Evolutionary conservation across 495 filamentous ascomycete genomes (phyloP), one percentile per base, ranked within the genome.

Genomic region (Ascobolus immersus): DNA sequence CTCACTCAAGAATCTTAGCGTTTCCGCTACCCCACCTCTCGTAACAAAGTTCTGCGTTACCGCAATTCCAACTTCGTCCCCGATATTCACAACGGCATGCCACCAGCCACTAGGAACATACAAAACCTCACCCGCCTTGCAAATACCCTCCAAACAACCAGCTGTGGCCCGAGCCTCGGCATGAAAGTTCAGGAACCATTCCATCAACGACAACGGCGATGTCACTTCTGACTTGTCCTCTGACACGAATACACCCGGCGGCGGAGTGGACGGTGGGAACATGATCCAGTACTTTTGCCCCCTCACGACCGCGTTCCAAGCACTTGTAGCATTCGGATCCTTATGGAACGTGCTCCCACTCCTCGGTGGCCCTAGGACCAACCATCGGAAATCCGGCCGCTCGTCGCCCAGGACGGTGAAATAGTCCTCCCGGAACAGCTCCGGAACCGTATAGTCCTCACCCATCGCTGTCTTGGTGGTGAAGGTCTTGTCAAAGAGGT

Each of bases 261-360:
- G 76, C 6, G 70, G 65, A 44, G 68, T 17, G 61, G 65, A 19
- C 64, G 71, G 56, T 29, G 86, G 69, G 59, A 93, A 84, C 73
- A 80, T 90, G 40, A 96, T 89, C 86, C 86, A 96, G 57, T 94
- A 96, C 51, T 96, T 96, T 13, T 74, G 69, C 11, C 86, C 86
- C 34, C 72, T 63, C 21, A 96, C 51, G 11, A 94, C 82, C 0
- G 86, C 84, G 49, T 96, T 96, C 86, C 86, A 96, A 2, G 86
- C 86, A 41, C 75, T 82, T 15, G 62, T 64, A 1, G 55, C 62
- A 39, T 64, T 68, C 26, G 67, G 67, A 34, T 71, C 67, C 51
- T 93, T 93, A 58, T 96, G 86, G 44, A 92, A 93, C 5, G 82
- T 91, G 44, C 80, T 91, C 12, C 86, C 86, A 45, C 80, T 90